phyloP scores from a whole-genome alignment of 2,329 filamentous ascomycete species.

The Pseudocercospora musae region DNA sequence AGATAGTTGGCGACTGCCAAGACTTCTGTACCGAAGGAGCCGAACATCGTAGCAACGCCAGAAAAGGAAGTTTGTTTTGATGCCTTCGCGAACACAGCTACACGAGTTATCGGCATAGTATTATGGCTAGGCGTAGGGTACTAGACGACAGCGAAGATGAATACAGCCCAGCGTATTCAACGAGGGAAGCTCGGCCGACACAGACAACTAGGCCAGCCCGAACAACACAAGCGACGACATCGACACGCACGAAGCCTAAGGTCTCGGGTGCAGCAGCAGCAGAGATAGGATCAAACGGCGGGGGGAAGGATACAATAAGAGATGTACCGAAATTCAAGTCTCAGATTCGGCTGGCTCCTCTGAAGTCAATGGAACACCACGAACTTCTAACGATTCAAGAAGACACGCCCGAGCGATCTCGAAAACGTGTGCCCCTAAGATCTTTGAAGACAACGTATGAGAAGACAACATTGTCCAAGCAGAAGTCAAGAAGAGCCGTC shows the following conservation, averaged over 20 bases:
- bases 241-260: not conserved
- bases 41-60: not conserved
- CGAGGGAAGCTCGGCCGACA: not conserved
- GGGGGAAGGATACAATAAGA: not conserved
- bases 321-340: not conserved
- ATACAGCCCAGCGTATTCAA: not conserved
- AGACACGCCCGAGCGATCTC: not conserved
- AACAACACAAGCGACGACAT: not conserved
- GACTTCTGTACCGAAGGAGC: not conserved
- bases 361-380: not conserved
- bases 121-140: not conserved
- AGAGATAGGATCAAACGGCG: not conserved
- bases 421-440: not conserved
- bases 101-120: not conserved
- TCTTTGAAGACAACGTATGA: slow-evolving; percentile 2
- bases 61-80: not conserved
- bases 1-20: no score
- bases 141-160: not conserved
- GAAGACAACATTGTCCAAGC: slow-evolving; percentile 5
- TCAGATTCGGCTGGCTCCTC: not conserved
- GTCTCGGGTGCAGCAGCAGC: not conserved
- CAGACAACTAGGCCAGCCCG: not conserved
- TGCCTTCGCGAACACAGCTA: not conserved
- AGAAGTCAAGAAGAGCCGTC: not conserved
- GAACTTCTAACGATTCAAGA: not conserved